Percentiles rank a stretch among this genome's conserved stretches.
Evolutionary conservation across 1,284 basidiomycete genomes (phyloP).

Genomic region (Cystobasidiaceae sp.): DNA sequence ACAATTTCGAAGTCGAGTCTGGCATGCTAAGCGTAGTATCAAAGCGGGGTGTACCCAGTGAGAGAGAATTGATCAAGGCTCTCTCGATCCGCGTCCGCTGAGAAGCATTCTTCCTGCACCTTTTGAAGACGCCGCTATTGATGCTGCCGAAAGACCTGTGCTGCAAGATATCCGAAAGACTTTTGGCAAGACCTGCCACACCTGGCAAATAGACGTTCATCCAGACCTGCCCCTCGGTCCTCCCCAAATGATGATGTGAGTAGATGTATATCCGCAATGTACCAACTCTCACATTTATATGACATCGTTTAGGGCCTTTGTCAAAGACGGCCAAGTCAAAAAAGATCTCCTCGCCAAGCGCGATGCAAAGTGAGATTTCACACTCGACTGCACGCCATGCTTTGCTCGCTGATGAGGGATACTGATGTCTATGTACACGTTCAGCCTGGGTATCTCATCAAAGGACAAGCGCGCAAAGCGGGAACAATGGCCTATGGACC

Average conservation of each 20-base stretch:
- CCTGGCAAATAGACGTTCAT: conserved; percentile 35
- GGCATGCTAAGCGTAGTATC: conserved; percentile 41
- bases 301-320: conserved; percentile 4
- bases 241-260: conserved; percentile 35
- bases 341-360: conserved; percentile 25
- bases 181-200: conserved; percentile 36
- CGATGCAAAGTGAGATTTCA: conserved; percentile 18
- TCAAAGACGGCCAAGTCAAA: conserved; percentile 24
- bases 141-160: conserved; percentile 31
- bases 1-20: conserved; percentile 43
- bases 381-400: neutral
- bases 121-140: conserved; percentile 21
- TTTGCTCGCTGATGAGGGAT: neutral
- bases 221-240: conserved; percentile 34
- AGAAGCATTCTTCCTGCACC: no score
- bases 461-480: conserved; percentile 21
- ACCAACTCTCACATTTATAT: neutral
- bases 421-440: neutral
- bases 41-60: conserved; percentile 16
- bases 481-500: conserved; percentile 20
- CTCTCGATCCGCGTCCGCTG: no score
- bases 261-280: no score
- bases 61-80: no score
- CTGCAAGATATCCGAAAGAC: conserved; percentile 31
- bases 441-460: conserved; percentile 27